Evolutionary conservation across 345 rosid genomes (phyloP), one percentile per base, ranked within the genome.

Genomic region (Moringa oleifera): DNA sequence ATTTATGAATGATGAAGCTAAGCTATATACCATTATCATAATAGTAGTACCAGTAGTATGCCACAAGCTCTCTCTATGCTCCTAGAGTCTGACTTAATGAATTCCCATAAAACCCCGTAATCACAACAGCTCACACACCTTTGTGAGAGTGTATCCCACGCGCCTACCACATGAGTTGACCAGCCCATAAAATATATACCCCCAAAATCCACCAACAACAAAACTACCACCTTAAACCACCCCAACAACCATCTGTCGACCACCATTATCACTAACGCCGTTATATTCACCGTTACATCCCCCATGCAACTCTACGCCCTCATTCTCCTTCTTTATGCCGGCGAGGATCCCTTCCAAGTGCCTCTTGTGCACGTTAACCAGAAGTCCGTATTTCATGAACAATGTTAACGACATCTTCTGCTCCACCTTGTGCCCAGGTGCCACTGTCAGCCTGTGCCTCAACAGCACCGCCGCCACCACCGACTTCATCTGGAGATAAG

Each of bases 381-480:
- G 68, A 6, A 94, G 85, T 61, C 99, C 97, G 33, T 86, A 68
- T 67, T 86, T 85, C 99, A 94, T 94, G 75, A 90, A 91, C 64
- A 94, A 59, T 10, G 97, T 93, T 58, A 93, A 61, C 45, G 98
- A 93, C 97, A 93, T 93, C 78, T 93, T 93, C 84, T 93, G 99
- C 86, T 88, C 95, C 61, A 94, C 93, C 66, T 75, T 82, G 60
- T 88, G 95, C 20, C 97, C 97, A 4, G 79, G 33, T 23, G 73
- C 89, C 60, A 88, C 71, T 76, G 83, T 72, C 70, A 94, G 57
- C 51, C 83, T 71, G 67, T 90, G 95, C 69, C 93, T 75, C 64
- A 88, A 71, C 69, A 94, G 57, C 54, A 80, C 81, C 45, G 96
- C 92, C 58, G 95, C 83, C 15, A 88, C 95, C 25, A 90, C 82